phyloP scores from a whole-genome alignment of 2,329 filamentous ascomycete species.

The Colletotrichum orchidophilum region DNA sequence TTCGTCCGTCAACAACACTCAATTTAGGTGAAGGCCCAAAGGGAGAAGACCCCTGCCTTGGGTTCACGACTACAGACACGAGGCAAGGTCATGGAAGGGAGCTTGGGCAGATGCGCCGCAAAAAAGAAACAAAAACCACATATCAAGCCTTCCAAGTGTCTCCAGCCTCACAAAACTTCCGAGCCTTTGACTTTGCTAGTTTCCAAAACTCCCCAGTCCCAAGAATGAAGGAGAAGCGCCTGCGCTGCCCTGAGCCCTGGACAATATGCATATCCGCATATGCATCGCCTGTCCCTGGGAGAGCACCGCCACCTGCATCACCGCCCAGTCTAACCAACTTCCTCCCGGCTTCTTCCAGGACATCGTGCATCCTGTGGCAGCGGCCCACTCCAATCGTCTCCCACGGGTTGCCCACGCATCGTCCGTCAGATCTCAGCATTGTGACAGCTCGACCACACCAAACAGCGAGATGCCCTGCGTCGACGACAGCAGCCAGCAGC shows the following conservation, averaged over 20 bases:
- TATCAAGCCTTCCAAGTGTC: background rate
- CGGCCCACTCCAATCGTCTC: background rate
- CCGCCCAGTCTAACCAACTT: slow-evolving; percentile 9
- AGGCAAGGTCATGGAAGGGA: slow-evolving; percentile 2
- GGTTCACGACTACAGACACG: background rate
- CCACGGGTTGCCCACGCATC: background rate
- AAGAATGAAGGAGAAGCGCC: background rate
- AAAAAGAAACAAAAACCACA: background rate
- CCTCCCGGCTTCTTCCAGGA: background rate
- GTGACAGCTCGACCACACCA: background rate
- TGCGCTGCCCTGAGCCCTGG: background rate
- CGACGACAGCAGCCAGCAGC: background rate
- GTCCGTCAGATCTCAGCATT: slow-evolving; percentile 5
- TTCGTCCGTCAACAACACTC: background rate
- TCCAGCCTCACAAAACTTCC: background rate
- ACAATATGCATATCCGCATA: slow-evolving; percentile 15
- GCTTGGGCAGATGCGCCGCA: background rate
- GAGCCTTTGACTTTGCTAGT: too few species aligned
- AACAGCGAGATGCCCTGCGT: background rate
- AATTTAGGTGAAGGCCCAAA: background rate
- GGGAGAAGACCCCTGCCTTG: background rate
- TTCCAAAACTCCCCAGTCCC: background rate
- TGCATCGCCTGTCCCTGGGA: slow-evolving; percentile 2
- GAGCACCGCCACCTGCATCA: slow-evolving; percentile 34
- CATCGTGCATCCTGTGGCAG: background rate